Evolutionary conservation across 371 early-diverging fungal species (phyloP).

Genomic region (Sanchytrium tribonematis): DNA sequence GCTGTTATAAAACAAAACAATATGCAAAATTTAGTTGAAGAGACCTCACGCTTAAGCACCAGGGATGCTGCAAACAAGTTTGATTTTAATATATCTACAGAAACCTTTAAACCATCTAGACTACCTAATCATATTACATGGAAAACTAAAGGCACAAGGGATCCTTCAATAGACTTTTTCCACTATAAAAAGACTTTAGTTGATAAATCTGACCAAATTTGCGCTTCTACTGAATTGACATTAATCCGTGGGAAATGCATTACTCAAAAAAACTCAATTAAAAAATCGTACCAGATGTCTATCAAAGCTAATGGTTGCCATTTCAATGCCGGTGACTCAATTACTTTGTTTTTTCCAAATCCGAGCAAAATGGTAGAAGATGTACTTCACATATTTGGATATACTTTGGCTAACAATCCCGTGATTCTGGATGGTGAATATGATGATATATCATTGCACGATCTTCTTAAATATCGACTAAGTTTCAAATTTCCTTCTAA

Average conservation of each 20-base stretch:
- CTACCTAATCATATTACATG: not conserved
- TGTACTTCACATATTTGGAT: not conserved
- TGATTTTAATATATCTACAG: not conserved
- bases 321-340: not conserved
- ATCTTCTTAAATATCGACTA: not conserved
- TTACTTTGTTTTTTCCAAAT: not conserved
- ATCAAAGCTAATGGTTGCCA: not conserved
- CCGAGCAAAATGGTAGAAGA: not conserved
- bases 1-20: too few species aligned
- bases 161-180: too few species aligned
- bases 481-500: not conserved
- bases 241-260: not conserved
- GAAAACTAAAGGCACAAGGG: not conserved
- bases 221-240: too few species aligned
- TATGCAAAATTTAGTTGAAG: too few species aligned
- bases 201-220: too few species aligned
- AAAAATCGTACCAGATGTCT: not conserved
- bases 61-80: too few species aligned
- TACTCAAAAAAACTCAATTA: not conserved
- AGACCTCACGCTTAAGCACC: too few species aligned
- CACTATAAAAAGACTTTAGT: too few species aligned
- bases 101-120: not conserved
- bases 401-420: not conserved
- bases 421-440: not conserved
- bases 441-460: not conserved